These are phyloP conservation scores for Ajuga chamaepitys DNA, from an alignment of 257 asterid species.

Conservation along the genomic window DNA sequence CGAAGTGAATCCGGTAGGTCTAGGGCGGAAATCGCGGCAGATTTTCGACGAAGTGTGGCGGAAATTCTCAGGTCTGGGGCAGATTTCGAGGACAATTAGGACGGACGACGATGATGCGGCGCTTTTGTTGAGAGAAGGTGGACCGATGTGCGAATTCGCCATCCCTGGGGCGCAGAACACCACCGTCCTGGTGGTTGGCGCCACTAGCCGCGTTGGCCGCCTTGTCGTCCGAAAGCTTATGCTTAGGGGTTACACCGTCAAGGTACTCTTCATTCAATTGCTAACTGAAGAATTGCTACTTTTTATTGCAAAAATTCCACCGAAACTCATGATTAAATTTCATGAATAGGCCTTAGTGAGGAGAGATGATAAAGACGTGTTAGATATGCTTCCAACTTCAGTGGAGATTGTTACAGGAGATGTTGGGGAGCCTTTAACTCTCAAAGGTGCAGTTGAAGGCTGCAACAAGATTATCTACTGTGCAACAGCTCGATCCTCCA, in stretches of 20 bases:
- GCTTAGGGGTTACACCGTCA: slow-evolving; percentile 94
- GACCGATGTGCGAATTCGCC: slow-evolving; percentile 94
- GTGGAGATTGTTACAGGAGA: slow-evolving; percentile 84
- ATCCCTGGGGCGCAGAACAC: slow-evolving; percentile 98
- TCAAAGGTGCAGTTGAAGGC: slow-evolving; percentile 66
- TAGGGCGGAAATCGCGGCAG: slow-evolving; percentile 83
- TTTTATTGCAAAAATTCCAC: background rate
- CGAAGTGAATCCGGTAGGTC: slow-evolving; percentile 91
- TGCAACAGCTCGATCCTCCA: slow-evolving; percentile 92
- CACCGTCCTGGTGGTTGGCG: slow-evolving; percentile 90
- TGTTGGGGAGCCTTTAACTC: slow-evolving; percentile 83
- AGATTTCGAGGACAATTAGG: slow-evolving; percentile 73
- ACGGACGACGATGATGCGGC: slow-evolving; percentile 56
- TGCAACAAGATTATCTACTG: slow-evolving; percentile 92
- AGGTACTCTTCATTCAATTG: slow-evolving; percentile 33
- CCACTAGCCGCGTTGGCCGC: slow-evolving; percentile 97
- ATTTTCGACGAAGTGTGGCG: slow-evolving; percentile 95
- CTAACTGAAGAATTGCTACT: background rate
- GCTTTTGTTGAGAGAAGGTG: slow-evolving; percentile 66
- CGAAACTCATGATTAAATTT: background rate
- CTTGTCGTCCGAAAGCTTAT: slow-evolving; percentile 86
- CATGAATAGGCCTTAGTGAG: slow-evolving; percentile 75
- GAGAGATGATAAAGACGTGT: slow-evolving; percentile 62
- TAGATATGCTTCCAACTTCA: slow-evolving; percentile 84
- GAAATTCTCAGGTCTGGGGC: slow-evolving; percentile 93